Evolutionary conservation across 352 stramenopile genomes (phyloP).

Genomic region (Pythium phragmitis): DNA sequence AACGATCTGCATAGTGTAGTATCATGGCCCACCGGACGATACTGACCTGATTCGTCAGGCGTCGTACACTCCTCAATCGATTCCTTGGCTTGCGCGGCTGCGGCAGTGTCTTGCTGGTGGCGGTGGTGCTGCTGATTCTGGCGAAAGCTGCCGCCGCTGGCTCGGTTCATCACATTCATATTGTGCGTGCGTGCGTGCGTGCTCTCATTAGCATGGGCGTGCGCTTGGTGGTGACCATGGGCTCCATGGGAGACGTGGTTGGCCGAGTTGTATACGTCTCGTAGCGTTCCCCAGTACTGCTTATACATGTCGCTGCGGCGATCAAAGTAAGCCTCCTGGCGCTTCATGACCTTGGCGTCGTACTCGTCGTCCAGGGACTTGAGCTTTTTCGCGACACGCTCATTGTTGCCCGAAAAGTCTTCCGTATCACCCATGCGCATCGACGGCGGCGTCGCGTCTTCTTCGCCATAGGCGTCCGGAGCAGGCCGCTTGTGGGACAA

Average conservation of each 20-base stretch:
- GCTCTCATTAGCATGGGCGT: not conserved
- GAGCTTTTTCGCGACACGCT: constrained; percentile 70
- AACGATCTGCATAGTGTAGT: constrained; percentile 20
- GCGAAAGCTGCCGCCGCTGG: constrained; percentile 2
- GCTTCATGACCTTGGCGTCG: constrained; percentile 52
- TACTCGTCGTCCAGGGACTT: constrained; percentile 76
- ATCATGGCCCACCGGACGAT: not conserved
- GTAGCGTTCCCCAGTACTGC: constrained; percentile 69
- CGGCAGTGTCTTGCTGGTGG: constrained; percentile 11
- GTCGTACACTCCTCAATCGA: constrained; percentile 51
- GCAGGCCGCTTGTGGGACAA: constrained; percentile 29
- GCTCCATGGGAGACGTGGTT: constrained; percentile 13
- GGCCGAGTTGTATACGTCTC: constrained; percentile 56
- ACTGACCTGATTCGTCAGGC: constrained; percentile 42
- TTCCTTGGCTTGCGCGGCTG: constrained; percentile 31
- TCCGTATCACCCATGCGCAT: constrained; percentile 45
- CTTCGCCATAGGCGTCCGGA: constrained; percentile 6
- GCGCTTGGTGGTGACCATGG: constrained; percentile 8
- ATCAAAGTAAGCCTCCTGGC: constrained; percentile 38
- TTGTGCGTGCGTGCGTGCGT: constrained; percentile 7
- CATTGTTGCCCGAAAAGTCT: constrained; percentile 59
- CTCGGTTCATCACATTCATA: constrained; percentile 2
- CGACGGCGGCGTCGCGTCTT: constrained; percentile 7
- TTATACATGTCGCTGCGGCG: constrained; percentile 58
- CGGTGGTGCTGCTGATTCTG: too few species aligned